These are phyloP conservation scores for Lepidium didymum DNA, from an alignment of 345 rosid genomes.

Conservation along the genomic window DNA sequence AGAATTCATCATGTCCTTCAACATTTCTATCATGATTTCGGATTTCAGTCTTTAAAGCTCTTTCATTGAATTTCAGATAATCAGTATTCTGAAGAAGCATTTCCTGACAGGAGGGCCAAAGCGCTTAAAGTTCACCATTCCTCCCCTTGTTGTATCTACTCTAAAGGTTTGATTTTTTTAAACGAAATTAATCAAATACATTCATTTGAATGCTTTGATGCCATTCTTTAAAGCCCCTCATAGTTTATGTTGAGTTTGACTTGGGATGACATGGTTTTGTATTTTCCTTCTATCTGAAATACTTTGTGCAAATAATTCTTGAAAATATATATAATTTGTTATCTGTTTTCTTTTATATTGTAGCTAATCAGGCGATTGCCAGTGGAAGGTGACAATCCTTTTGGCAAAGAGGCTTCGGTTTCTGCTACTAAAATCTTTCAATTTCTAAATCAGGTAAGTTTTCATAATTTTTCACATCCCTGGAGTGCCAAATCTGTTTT, in stretches of 20 bases:
- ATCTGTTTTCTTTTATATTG: background rate
- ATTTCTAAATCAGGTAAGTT: slow-evolving; percentile 75
- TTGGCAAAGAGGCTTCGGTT: slow-evolving; percentile 70
- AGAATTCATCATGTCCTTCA: background rate
- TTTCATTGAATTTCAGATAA: slow-evolving; percentile 52
- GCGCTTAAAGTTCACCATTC: slow-evolving; percentile 84
- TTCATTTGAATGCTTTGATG: background rate
- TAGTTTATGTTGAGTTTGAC: background rate
- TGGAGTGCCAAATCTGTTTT: slow-evolving; percentile 1
- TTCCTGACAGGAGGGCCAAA: slow-evolving; percentile 87
- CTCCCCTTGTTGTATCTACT: slow-evolving; percentile 85
- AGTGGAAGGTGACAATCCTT: slow-evolving; percentile 83
- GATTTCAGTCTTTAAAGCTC: slow-evolving; percentile 14
- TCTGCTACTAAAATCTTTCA: slow-evolving; percentile 85
- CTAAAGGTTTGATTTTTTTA: slow-evolving; percentile 57
- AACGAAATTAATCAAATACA: background rate
- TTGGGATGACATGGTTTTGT: slow-evolving; percentile 2
- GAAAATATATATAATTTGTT: background rate
- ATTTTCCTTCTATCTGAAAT: slow-evolving; percentile 5
- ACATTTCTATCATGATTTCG: background rate
- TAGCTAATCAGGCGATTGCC: slow-evolving; percentile 85
- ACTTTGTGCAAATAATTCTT: background rate
- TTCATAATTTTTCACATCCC: background rate
- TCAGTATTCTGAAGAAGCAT: slow-evolving; percentile 61
- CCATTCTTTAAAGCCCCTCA: background rate